Evolutionary conservation across 257 asterid species (phyloP), one percentile per base, ranked within the genome.

Genomic region (Apocynum venetum): DNA sequence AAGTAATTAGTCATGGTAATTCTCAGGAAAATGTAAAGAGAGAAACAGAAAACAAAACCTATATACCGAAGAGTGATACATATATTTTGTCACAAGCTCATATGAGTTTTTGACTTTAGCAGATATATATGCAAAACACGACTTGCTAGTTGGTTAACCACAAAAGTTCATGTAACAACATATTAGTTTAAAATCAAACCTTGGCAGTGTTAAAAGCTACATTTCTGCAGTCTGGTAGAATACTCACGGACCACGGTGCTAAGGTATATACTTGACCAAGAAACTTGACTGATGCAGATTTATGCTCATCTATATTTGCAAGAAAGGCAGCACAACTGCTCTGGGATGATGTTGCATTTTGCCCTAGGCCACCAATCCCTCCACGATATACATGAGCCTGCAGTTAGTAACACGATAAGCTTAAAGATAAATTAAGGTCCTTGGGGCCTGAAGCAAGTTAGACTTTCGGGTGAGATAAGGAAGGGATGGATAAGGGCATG

Each of bases 161-260:
- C 31, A 52, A 15, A 60, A 71, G 64, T 71, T 69, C 73, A 55
- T 36, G 68, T 53, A 69, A 47, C 65, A 25, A 77, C 59, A 77
- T 49, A 40, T 67, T 46, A 70, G 47, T 55, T 66, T 41, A 68
- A 57, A 48, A 17, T 25, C 84, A 55, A 79, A 92, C 98, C 98
- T 94, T 82, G 65, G 98, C 98, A 41, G 98, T 88, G 82, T 92
- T 91, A 79, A 86, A 90, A 83, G 90, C 98, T 77, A 55, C 9
- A 69, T 77, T 91, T 78, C 82, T 87, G 96, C 98, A 95, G 83
- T 95, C 96, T 59, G 98, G 97, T 83, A 95, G 85, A 74, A 94
- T 86, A 82, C 93, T 92, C 73, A 92, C 98, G 44, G 98, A 94
- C 98, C 98, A 94, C 10, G 98, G 92, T 68, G 97, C 96, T 80